phyloP scores from a whole-genome alignment of 176 grass and related monocot genomes.

The Otatea glauca region DNA sequence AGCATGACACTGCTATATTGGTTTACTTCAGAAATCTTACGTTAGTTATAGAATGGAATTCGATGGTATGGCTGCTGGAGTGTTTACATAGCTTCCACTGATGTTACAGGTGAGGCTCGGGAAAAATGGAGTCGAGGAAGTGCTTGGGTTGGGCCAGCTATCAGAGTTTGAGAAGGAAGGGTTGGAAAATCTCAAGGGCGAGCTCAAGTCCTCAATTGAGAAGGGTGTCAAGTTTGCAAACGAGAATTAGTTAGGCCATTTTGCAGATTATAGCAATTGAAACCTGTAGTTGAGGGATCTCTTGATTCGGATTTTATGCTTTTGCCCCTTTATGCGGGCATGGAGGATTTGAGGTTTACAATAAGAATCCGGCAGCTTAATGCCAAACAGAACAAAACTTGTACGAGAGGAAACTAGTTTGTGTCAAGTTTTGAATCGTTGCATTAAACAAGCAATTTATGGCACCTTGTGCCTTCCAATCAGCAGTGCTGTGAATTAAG shows the following conservation, averaged over 20 bases:
- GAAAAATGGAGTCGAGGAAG: slow-evolving; percentile 66
- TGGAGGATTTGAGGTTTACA: slow-evolving; percentile 30
- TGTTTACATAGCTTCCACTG: not conserved
- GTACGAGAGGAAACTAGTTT: slow-evolving; percentile 8
- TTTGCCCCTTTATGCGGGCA: slow-evolving; percentile 40
- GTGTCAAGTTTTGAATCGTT: slow-evolving; percentile 26
- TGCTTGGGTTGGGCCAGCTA: slow-evolving; percentile 43
- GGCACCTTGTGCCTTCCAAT: not conserved
- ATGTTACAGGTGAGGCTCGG: slow-evolving; percentile 71
- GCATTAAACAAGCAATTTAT: slow-evolving; percentile 13
- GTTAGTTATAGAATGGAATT: not conserved
- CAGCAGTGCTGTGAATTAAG: not conserved
- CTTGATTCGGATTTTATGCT: slow-evolving; percentile 26
- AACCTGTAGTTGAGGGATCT: slow-evolving; percentile 45
- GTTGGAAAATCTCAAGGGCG: slow-evolving; percentile 69
- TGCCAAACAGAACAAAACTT: slow-evolving; percentile 39
- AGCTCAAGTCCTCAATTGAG: slow-evolving; percentile 74
- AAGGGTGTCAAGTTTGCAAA: slow-evolving; percentile 67
- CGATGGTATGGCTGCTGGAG: not conserved
- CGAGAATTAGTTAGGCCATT: slow-evolving; percentile 29
- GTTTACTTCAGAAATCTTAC: slow-evolving; percentile 2
- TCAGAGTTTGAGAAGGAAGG: slow-evolving; percentile 56
- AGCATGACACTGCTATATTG: not conserved
- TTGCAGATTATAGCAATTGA: slow-evolving; percentile 45
- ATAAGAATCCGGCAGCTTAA: slow-evolving; percentile 39